Percentiles rank a stretch among this genome's conserved stretches.
phyloP scores from a whole-genome alignment of 495 filamentous ascomycete genomes.

The Umbilicaria muhlenbergii region DNA sequence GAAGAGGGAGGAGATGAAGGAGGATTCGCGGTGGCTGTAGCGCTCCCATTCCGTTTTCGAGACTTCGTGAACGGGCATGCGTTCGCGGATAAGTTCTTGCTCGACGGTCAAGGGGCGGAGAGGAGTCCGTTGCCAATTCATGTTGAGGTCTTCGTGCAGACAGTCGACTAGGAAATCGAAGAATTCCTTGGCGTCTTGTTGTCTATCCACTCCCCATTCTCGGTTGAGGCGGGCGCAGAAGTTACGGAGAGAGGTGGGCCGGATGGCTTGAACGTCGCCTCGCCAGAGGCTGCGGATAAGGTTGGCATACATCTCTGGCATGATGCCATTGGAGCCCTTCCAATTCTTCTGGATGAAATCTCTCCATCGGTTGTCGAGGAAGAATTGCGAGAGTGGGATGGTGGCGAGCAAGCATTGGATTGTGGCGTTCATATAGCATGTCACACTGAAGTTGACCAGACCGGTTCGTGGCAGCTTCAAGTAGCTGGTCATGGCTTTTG shows the following conservation, averaged over 20 bases:
- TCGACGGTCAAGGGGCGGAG: constrained; percentile 41
- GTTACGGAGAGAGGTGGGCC: constrained; percentile 36
- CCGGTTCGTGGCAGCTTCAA: constrained; percentile 53
- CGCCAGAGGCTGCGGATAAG: constrained; percentile 61
- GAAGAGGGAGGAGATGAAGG: constrained; percentile 52
- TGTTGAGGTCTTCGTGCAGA: constrained; percentile 63
- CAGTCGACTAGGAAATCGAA: constrained; percentile 55
- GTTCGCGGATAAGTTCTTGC: constrained; percentile 49
- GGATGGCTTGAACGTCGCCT: constrained; percentile 47
- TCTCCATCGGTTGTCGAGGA: constrained; percentile 42
- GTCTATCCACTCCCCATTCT: constrained; percentile 44
- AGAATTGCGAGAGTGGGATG: constrained; percentile 50
- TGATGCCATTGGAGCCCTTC: constrained; percentile 61
- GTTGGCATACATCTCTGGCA: constrained; percentile 60
- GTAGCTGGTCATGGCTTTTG: constrained; percentile 25
- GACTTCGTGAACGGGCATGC: constrained; percentile 40
- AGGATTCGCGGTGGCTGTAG: constrained; percentile 51
- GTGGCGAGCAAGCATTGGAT: constrained; percentile 74
- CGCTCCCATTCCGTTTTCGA: constrained; percentile 53
- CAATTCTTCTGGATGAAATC: constrained; percentile 45
- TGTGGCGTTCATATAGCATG: constrained; percentile 83
- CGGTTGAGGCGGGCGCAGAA: constrained; percentile 40
- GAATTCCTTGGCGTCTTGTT: constrained; percentile 72
- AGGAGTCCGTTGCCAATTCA: constrained; percentile 41
- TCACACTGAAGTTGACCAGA: constrained; percentile 61